phyloP scores from a whole-genome alignment of 83 land plant genomes.

The Diphasiastrum complanatum region DNA sequence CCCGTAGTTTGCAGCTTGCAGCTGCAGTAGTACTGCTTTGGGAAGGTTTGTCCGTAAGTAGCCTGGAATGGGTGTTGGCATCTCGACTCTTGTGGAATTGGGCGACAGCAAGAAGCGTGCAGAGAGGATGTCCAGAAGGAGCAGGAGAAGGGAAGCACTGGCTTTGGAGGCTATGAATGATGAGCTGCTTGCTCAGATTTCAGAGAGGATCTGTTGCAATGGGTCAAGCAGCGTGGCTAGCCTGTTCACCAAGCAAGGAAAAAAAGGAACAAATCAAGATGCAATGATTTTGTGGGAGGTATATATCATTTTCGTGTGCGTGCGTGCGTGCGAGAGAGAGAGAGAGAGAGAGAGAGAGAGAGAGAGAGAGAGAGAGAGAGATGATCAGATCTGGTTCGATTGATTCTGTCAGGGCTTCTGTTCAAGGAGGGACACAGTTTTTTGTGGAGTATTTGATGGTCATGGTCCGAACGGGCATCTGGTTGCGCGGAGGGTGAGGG shows the following conservation, averaged over 20 bases:
- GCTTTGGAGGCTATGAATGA: constrained; percentile 44
- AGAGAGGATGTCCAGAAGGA: constrained; percentile 28
- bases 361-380: too few relatives aligned
- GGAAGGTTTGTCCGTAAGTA: too few relatives aligned
- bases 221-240: constrained; percentile 58
- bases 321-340: background rate
- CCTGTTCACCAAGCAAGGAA: constrained; percentile 77
- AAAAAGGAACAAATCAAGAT: constrained; percentile 86
- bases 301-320: constrained; percentile 2
- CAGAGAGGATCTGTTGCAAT: constrained; percentile 55
- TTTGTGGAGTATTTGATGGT: constrained; percentile 95
- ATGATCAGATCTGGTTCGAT: constrained; percentile 3
- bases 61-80: too few relatives aligned
- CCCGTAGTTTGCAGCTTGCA: too few relatives aligned
- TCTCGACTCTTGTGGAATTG: too few relatives aligned
- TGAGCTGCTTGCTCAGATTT: constrained; percentile 40
- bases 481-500: constrained; percentile 72
- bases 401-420: constrained; percentile 54
- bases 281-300: constrained; percentile 99
- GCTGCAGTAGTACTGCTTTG: too few relatives aligned
- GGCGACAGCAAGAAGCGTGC: constrained; percentile 5
- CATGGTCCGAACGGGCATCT: constrained; percentile 85
- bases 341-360: too few relatives aligned
- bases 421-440: constrained; percentile 58
- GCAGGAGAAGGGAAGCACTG: constrained; percentile 24